Evolutionary conservation across 805 yeast species (phyloP).

Genomic region (Soucietia sequanensis): DNA sequence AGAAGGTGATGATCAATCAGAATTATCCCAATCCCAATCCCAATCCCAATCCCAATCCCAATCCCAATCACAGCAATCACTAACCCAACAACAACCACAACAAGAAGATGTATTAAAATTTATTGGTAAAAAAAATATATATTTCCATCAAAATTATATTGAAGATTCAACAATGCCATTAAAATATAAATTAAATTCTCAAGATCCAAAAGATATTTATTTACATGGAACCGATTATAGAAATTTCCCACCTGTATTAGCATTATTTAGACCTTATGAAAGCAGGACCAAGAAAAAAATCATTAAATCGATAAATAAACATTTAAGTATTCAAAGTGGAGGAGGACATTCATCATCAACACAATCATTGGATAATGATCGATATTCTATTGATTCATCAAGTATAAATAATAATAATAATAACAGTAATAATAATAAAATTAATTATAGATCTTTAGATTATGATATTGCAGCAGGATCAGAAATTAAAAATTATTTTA

Average conservation of each 20-base stretch:
- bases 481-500: slow-evolving; percentile 30
- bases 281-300: slow-evolving; percentile 36
- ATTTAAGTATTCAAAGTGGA: slow-evolving; percentile 3
- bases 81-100: not conserved
- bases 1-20: slow-evolving; percentile 4
- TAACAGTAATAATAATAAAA: slow-evolving; percentile 3
- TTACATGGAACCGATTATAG: slow-evolving; percentile 14
- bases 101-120: slow-evolving; percentile 20
- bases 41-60: slow-evolving; percentile 6
- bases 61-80: not conserved
- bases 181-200: slow-evolving; percentile 5
- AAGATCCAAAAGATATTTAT: slow-evolving; percentile 26
- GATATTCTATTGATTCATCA: no score
- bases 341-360: slow-evolving; percentile 5
- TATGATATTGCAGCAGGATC: slow-evolving; percentile 23
- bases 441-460: slow-evolving; percentile 13
- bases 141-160: slow-evolving; percentile 35
- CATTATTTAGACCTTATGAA: slow-evolving; percentile 43
- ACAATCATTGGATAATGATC: not conserved
- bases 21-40: slow-evolving; percentile 3
- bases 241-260: slow-evolving; percentile 28
- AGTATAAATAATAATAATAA: slow-evolving; percentile 6
- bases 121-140: slow-evolving; percentile 33
- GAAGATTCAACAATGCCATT: slow-evolving; percentile 9
- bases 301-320: slow-evolving; percentile 30